Percentiles rank a stretch among this genome's conserved stretches.
These are phyloP conservation scores for Xylaria flabelliformis DNA, from an alignment of 495 filamentous ascomycete genomes.

Conservation along the genomic window DNA sequence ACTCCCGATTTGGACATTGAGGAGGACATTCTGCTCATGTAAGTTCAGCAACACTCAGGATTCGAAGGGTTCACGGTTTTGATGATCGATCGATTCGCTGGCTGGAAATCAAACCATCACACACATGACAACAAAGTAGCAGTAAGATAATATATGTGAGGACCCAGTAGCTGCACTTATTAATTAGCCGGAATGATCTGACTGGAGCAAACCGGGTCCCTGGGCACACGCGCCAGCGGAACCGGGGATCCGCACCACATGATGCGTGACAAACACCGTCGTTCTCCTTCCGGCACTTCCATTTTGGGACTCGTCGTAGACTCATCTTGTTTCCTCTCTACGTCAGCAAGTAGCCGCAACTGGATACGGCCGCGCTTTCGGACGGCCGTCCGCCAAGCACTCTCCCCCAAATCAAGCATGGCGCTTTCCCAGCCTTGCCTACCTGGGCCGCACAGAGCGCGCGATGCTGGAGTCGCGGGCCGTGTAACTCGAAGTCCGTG, in stretches of 20 bases:
- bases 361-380: neutral
- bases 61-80: neutral
- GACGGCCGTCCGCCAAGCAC: constrained; percentile 11
- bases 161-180: constrained; percentile 11
- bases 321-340: constrained; percentile 25
- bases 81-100: neutral
- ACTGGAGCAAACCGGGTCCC: constrained; percentile 14
- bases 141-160: neutral
- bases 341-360: neutral
- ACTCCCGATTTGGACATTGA: neutral
- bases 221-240: constrained; percentile 16
- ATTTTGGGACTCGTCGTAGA: constrained; percentile 30
- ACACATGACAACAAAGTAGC: neutral
- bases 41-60: neutral
- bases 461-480: constrained; percentile 41
- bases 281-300: constrained; percentile 39
- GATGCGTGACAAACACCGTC: constrained; percentile 6
- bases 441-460: constrained; percentile 12
- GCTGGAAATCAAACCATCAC: neutral
- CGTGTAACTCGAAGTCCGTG: constrained; percentile 23
- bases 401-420: constrained; percentile 11
- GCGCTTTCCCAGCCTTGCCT: constrained; percentile 22
- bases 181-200: constrained; percentile 16
- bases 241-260: constrained; percentile 12
- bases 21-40: neutral